Evolutionary conservation across 108 stramenopile species (phyloP).

Genomic region (Discostella pseudostelligera): DNA sequence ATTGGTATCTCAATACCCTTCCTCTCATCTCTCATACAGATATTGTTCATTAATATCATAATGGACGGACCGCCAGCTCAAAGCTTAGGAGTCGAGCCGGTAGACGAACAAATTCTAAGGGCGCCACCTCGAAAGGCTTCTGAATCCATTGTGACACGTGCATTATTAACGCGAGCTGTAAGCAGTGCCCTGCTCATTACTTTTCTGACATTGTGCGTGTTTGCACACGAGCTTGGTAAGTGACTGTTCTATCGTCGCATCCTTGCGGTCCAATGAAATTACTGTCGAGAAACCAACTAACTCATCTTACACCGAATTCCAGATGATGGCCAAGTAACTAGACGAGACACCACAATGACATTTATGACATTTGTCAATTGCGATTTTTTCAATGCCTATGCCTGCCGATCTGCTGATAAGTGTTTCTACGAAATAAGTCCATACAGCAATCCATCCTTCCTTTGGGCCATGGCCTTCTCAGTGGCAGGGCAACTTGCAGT

Average conservation of each 20-base stretch:
- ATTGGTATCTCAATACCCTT: neutral
- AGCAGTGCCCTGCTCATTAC: slow-evolving; percentile 87
- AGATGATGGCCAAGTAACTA: slow-evolving; percentile 75
- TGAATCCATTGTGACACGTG: slow-evolving; percentile 88
- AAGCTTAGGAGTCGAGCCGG: slow-evolving; percentile 91
- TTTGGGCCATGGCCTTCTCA: neutral
- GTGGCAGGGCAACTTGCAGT: slow-evolving; percentile 89
- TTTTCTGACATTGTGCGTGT: slow-evolving; percentile 84
- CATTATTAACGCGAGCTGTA: slow-evolving; percentile 79
- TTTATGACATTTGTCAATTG: slow-evolving; percentile 97
- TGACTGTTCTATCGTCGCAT: neutral
- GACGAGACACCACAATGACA: slow-evolving; percentile 96
- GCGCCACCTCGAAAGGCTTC: slow-evolving; percentile 86
- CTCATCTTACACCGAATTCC: neutral
- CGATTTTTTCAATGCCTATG: slow-evolving; percentile 95
- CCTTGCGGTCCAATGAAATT: neutral
- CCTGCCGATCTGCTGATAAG: slow-evolving; percentile 82
- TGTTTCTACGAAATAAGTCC: slow-evolving; percentile 81
- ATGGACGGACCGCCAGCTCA: slow-evolving; percentile 98
- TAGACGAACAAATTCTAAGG: slow-evolving; percentile 76
- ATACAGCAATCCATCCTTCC: slow-evolving; percentile 11
- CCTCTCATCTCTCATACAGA: slow-evolving; percentile 23
- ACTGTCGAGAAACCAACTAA: neutral
- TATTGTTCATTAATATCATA: slow-evolving; percentile 98
- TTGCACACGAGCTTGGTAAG: slow-evolving; percentile 73